Evolutionary conservation across 108 stramenopile genomes (phyloP).

Genomic region (Nitzschia palea): DNA sequence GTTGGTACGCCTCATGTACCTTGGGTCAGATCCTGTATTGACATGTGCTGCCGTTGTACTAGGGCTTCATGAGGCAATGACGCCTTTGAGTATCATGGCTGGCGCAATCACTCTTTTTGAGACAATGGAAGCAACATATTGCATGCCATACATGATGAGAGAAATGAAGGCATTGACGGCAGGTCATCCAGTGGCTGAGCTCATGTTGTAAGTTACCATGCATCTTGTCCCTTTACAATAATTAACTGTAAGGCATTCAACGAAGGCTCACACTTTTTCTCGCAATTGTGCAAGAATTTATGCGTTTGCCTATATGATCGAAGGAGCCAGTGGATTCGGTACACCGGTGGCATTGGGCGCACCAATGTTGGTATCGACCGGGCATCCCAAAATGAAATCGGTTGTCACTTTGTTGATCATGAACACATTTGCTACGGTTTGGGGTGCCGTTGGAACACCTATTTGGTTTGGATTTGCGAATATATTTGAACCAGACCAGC

Average conservation of each 20-base stretch:
- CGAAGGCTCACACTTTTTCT: no score
- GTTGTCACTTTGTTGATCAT: constrained; percentile 54
- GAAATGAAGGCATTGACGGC: constrained; percentile 65
- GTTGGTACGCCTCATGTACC: constrained; percentile 57
- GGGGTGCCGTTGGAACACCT: constrained; percentile 67
- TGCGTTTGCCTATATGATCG: constrained; percentile 63
- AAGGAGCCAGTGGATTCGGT: constrained; percentile 69
- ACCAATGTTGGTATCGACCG: constrained; percentile 56
- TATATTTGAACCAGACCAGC: constrained; percentile 20
- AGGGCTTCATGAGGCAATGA: constrained; percentile 55
- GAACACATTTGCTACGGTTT: constrained; percentile 72
- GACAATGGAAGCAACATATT: constrained; percentile 63
- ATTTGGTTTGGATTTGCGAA: constrained; percentile 65
- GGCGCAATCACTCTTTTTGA: constrained; percentile 65
- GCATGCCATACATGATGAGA: constrained; percentile 73
- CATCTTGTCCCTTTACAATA: neutral
- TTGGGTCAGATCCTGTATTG: constrained; percentile 46
- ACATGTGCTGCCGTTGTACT: constrained; percentile 42
- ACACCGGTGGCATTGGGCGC: constrained; percentile 66
- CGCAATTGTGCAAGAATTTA: no score
- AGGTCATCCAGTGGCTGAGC: constrained; percentile 57
- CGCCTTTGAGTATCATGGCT: constrained; percentile 56
- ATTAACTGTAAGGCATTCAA: no score
- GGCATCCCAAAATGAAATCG: constrained; percentile 49
- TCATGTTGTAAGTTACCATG: constrained; percentile 29